Evolutionary conservation across 345 rosid genomes (phyloP).

Genomic region (Camelina sativa): DNA sequence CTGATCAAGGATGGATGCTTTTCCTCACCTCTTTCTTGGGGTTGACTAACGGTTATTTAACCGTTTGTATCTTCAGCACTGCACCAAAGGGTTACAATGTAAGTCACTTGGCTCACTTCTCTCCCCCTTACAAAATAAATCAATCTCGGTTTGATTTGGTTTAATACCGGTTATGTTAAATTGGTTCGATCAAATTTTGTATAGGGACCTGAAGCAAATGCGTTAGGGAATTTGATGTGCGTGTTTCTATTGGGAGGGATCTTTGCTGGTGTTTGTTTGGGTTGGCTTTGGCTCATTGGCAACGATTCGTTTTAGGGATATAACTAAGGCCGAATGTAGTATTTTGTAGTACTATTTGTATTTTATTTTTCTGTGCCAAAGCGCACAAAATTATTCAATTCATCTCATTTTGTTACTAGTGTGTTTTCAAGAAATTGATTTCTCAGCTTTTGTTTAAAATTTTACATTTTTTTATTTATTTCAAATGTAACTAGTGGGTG

Average conservation of each 20-base stretch:
- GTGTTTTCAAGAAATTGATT: background rate
- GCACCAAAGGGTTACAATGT: slow-evolving; percentile 95
- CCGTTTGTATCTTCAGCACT: slow-evolving; percentile 72
- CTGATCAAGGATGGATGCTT: slow-evolving; percentile 88
- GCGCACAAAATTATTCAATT: background rate
- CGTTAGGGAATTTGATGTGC: slow-evolving; percentile 41
- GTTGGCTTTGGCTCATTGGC: slow-evolving; percentile 49
- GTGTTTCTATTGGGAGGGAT: slow-evolving; percentile 46
- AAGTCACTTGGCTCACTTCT: slow-evolving; percentile 20
- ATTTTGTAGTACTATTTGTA: background rate
- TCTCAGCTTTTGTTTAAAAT: background rate
- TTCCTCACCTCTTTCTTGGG: slow-evolving; percentile 77
- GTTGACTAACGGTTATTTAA: slow-evolving; percentile 69
- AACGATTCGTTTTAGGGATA: slow-evolving; percentile 49
- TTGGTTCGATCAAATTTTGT: slow-evolving; percentile 1
- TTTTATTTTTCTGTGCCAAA: background rate
- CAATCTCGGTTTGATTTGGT: slow-evolving; percentile 1
- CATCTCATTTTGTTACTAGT: background rate
- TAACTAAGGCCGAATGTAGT: background rate
- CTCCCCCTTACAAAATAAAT: background rate
- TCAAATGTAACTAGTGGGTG: background rate
- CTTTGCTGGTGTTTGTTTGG: slow-evolving; percentile 44
- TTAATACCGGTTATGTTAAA: background rate
- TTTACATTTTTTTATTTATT: background rate
- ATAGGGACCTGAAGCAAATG: slow-evolving; percentile 45